A percentile compares a stretch with the other conserved stretches of the same genome.
Conservation (phyloP, 2,329 filamentous ascomycete species). For the Fusarium anguioides region DNA sequence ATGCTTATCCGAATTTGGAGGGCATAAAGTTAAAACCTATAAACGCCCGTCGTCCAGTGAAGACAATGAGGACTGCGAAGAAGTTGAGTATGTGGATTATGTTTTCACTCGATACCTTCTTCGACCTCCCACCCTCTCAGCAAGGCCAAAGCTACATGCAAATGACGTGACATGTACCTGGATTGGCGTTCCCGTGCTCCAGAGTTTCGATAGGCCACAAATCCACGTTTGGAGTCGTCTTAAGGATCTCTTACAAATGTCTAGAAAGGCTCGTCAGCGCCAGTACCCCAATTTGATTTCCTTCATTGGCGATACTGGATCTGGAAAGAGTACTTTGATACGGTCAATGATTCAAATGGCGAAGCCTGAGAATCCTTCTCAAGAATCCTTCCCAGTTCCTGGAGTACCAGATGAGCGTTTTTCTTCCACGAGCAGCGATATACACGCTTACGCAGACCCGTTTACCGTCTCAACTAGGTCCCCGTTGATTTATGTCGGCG, state of each 20-base stretch:
- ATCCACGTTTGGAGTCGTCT: constrained; percentile 15
- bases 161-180: not conserved
- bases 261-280: not conserved
- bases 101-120: constrained; percentile 9
- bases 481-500: constrained; percentile 21
- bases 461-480: not conserved
- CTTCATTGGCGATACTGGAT: constrained; percentile 28
- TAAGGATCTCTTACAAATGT: not conserved
- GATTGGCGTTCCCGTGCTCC: constrained; percentile 6
- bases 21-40: too few relatives aligned
- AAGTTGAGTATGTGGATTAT: not conserved
- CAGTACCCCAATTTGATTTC: constrained; percentile 28
- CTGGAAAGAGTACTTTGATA: constrained; percentile 28
- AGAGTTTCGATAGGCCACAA: not conserved
- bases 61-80: not conserved
- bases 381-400: constrained; percentile 8
- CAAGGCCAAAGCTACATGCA: not conserved
- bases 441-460: constrained; percentile 26
- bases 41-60: too few relatives aligned
- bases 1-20: not conserved
- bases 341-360: constrained; percentile 17
- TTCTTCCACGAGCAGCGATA: constrained; percentile 22
- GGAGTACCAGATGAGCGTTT: constrained; percentile 1
- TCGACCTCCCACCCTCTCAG: not conserved
- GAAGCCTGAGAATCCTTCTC: not conserved